Conservation (phyloP, 129 eudicot species). For the Tagetes patula region DNA sequence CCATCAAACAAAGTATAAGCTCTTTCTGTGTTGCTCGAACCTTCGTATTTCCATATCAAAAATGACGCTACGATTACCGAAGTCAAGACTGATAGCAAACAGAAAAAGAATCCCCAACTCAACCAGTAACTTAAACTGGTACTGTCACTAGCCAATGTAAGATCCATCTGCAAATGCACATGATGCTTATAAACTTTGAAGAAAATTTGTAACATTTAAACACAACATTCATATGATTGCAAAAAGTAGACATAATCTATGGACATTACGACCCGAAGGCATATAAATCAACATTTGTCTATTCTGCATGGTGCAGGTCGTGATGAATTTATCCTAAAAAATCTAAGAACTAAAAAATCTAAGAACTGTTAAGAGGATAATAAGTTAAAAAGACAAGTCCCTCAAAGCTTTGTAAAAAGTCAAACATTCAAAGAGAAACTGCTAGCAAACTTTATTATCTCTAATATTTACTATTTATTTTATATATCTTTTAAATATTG, state of each 20-base stretch:
- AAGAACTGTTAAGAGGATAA: too few species aligned
- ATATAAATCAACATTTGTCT: not conserved
- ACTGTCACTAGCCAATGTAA: conserved; percentile 42
- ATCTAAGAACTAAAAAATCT: too few species aligned
- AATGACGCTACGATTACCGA: conserved; percentile 40
- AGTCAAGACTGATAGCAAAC: conserved; percentile 59
- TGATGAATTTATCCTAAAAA: too few species aligned
- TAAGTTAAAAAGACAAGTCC: too few species aligned
- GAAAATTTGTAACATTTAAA: not conserved
- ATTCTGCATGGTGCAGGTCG: too few species aligned
- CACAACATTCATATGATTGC: not conserved
- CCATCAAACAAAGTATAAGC: conserved; percentile 43
- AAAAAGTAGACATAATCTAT: not conserved
- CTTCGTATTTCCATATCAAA: conserved; percentile 64
- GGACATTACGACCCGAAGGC: not conserved
- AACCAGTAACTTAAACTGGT: conserved; percentile 80
- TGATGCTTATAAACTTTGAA: not conserved
- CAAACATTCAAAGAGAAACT: too few species aligned
- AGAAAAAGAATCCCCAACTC: conserved; percentile 73
- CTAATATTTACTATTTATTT: too few species aligned
- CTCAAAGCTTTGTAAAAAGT: too few species aligned
- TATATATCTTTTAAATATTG: too few species aligned
- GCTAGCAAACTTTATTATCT: too few species aligned
- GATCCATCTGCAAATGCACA: conserved; percentile 41
- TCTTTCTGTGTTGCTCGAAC: conserved; percentile 37